Evolutionary conservation across 2,329 filamentous ascomycete species (phyloP), one percentile per base, ranked within the genome.

Genomic region (Sporothrix mexicana): DNA sequence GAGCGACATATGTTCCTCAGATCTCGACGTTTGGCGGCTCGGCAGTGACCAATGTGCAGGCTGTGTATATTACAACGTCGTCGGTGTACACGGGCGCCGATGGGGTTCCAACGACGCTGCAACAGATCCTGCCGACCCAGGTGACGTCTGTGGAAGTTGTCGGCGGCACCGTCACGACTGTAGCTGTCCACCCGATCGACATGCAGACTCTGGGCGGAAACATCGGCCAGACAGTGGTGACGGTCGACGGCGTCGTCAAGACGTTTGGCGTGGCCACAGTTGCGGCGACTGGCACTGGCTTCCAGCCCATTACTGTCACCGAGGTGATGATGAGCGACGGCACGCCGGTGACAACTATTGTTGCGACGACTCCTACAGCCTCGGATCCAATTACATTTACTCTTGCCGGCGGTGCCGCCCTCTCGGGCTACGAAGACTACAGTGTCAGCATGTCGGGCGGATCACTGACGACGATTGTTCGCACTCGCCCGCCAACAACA

Each of bases 311-410:
- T 0, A 77, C 77, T 1, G 75, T 76, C 6, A 77, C 74, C 17
- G 78, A 76, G 55, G 78, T 78, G 0, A 78, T 78, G 0, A 76
- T 76, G 2, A 57, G 78, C 1, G 77, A 78, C n/a, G 79, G 78
- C 15, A 79, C 77, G 0, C 66, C 72, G 7, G 77, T 77, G 1
- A 79, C 77, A 0, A 68, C 78, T n/a, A 75, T 75, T 12, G 13
- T 79, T 1, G 75, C 76, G 23, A 79, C 77, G 2, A 79, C 78
- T 0, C 79, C 79, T 1, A 78, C 77, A 0, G 77, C 73, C 7
- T 75, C 74, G 0, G 73, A 36, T 1, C 75, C 74, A 10, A 74
- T 79, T 25, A 77, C 78, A 0, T 70, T 79, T 3, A 80, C 78
- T 0, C 74, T 80, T 8, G 62, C 30, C 41, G 51, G 30, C 62